Evolutionary conservation across 202 grass and related monocot species (phyloP), one percentile per base, ranked within the genome.

Genomic region (Schoenoplectus triqueter): DNA sequence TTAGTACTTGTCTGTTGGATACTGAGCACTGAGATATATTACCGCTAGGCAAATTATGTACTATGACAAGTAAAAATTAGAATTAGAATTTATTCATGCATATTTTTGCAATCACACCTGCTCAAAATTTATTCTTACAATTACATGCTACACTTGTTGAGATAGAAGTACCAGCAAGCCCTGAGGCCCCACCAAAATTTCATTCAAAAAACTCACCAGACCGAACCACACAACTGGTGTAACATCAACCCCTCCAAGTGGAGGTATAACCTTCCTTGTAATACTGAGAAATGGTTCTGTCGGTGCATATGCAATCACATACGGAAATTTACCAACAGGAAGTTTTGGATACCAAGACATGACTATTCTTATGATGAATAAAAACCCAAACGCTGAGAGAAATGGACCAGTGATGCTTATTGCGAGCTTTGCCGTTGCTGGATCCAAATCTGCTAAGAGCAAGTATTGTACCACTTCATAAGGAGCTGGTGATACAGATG

Each of bases 301-400:
- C 0, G 95, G 95, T 60, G 91, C 95, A 85, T 93, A 98, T 10
- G 91, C 93, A 54, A 98, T 21, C 65, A 94, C 92, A 89, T 95
- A 98, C 0, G 93, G 95, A 63, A 95, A 98, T 86, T 95, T 61
- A 6, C 54, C 84, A 2, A 94, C 91, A 1, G 93, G 91, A 7
- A 98, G 89, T 90, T 90, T 86, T 7, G 95, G 95, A 81, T 98
- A 95, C 93, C 95, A 98, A 31, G 95, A 98, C 95, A 98, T 95
- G 63, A 98, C 85, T 83, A 98, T 95, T 73, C 91, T 91, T 5
- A 80, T 14, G 83, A 95, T 89, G 87, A 98, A 98, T 63, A 95
- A 87, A 85, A 98, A 95, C 2, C 92, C 87, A 2, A 98, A 47
- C 40, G 91, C 92, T 20, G 93, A 98, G 70, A 95, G 88, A 83